Base-by-base conservation (phyloP, 345 rosid genomes). In the Cardamine resedifolia region DNA sequence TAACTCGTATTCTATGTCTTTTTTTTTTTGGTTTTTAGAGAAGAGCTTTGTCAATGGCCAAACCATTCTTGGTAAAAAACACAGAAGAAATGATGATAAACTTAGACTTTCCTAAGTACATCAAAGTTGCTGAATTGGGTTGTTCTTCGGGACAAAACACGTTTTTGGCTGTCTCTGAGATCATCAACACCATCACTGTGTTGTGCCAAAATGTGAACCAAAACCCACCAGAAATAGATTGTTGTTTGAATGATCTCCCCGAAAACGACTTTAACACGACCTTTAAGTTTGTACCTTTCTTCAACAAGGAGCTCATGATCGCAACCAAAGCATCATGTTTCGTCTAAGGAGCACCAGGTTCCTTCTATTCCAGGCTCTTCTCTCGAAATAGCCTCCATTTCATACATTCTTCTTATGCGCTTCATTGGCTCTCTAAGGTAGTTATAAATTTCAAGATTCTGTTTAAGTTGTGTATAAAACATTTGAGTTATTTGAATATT, bases 121-220 rank as follows among this genome's bases (percentile, higher is more conserved):
- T 81, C 16, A 69, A 76, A 21, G 52, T 77, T 21, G 85, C 83
- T 10, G 89, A 85, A n/a, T 34, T 85, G 49, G 89, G 85, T 49
- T 85, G 89, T 21, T 78, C 87, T 30, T 80, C 89, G 12, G 89
- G 84, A 27, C 73, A 81, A 49, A 85, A 80, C 52, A 23, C 89
- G 1, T 57, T 85, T 33, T 6, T 80, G 28, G 71, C 75, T 6
- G 21, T 76, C 0, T 76, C 66, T 28, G 53, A 70, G 59, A 63
- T 76, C 53, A 15, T 78, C 6, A 75, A 78, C 7, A 55, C 62
- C 4, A 36, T 81, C 16, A 56, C 34, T 18, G 31, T 23, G 30
- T 18, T 77, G 2, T 76, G 66, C 8, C 70, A 24, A 41, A 3
- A 52, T 12, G 5, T 2, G 61, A 43, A 58, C 24, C 26, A 28